Conservation (phyloP, 768 basidiomycete genomes). For the Russula lepida region DNA sequence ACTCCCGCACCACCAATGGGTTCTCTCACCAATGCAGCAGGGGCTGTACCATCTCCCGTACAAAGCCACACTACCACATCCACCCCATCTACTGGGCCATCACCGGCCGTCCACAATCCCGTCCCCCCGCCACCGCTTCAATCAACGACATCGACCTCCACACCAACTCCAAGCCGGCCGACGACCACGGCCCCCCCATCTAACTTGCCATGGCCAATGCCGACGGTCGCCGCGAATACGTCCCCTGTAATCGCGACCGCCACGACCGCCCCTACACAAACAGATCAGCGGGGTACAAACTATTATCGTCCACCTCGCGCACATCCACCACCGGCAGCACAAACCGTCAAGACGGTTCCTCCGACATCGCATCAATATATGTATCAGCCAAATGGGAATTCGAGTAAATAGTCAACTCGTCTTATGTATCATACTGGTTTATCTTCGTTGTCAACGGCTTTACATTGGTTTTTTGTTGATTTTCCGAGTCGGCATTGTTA, state of each 20-base stretch:
- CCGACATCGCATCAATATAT: conserved; percentile 17
- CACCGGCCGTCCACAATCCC: conserved; percentile 18
- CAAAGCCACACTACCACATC: conserved; percentile 17
- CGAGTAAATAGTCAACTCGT: conserved; percentile 2
- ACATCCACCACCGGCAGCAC: background rate
- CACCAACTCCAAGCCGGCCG: conserved; percentile 11
- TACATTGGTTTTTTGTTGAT: conserved; percentile 1
- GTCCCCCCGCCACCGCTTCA: conserved; percentile 8
- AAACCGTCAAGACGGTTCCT: conserved; percentile 7
- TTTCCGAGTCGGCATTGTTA: background rate
- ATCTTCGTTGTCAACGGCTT: conserved; percentile 2
- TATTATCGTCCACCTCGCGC: conserved; percentile 15
- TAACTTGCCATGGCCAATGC: conserved; percentile 22
- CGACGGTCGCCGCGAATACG: conserved; percentile 20
- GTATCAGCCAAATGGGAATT: conserved; percentile 21
- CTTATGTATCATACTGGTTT: background rate
- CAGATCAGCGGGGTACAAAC: conserved; percentile 9
- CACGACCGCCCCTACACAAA: background rate
- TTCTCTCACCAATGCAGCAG: conserved; percentile 9
- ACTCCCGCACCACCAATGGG: conserved; percentile 8
- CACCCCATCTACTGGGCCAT: conserved; percentile 18
- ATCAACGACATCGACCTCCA: conserved; percentile 14
- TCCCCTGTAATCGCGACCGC: conserved; percentile 18
- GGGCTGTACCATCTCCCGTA: conserved; percentile 14
- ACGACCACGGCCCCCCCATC: conserved; percentile 11